Evolutionary conservation across 1,139 yeast species (phyloP).

Genomic region (Blastobotrys aristatus): DNA sequence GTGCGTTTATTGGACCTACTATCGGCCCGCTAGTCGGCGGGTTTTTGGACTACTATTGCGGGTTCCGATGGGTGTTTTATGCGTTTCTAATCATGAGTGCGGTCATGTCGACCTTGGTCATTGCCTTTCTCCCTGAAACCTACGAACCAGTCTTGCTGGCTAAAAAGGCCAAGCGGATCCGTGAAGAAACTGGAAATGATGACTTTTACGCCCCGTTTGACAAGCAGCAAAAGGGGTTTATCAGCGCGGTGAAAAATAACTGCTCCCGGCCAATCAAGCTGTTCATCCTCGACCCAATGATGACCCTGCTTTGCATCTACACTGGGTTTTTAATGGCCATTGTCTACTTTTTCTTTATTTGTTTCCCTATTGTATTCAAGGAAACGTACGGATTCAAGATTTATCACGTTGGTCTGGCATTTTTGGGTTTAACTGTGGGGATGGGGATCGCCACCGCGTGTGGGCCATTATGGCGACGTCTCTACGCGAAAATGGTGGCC

Average conservation of each 20-base stretch:
- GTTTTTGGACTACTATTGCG: conserved; percentile 49
- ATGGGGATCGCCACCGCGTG: conserved; percentile 26
- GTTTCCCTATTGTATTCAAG: conserved; percentile 53
- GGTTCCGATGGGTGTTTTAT: conserved; percentile 59
- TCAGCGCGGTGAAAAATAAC: conserved; percentile 59
- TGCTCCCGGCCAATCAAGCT: conserved; percentile 44
- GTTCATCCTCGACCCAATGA: conserved; percentile 56
- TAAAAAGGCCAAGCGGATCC: conserved; percentile 35
- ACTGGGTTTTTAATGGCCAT: conserved; percentile 58
- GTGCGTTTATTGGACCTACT: conserved; percentile 74
- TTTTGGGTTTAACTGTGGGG: conserved; percentile 50
- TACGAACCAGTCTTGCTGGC: conserved; percentile 67
- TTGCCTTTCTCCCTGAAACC: conserved; percentile 60
- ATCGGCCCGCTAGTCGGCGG: conserved; percentile 70
- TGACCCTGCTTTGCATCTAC: conserved; percentile 53
- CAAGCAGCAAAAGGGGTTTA: conserved; percentile 35
- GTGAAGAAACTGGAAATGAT: conserved; percentile 14
- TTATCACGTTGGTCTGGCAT: conserved; percentile 45
- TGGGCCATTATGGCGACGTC: conserved; percentile 18
- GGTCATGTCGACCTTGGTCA: conserved; percentile 41
- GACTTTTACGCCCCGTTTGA: conserved; percentile 35
- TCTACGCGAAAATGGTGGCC: conserved; percentile 16
- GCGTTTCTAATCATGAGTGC: conserved; percentile 64
- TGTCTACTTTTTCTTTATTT: conserved; percentile 57
- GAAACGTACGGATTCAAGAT: conserved; percentile 43